A percentile compares a stretch with the other conserved stretches of the same genome.
phyloP scores from a whole-genome alignment of 805 yeast species.

The Candida pseudofarinosa region DNA sequence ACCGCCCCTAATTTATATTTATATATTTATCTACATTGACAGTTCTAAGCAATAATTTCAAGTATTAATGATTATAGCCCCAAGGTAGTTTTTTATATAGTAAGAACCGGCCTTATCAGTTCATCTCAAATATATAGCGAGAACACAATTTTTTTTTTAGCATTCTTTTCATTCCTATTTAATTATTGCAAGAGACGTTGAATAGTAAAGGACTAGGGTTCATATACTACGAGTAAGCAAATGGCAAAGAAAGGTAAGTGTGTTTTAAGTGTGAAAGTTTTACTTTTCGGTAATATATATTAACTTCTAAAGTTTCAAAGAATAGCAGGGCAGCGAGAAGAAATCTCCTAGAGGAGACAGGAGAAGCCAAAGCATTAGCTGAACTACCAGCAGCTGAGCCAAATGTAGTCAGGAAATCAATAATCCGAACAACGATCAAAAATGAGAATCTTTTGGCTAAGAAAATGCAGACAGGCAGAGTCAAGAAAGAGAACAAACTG shows the following conservation, averaged over 20 bases:
- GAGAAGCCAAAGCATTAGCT: conserved; percentile 46
- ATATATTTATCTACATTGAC: not conserved
- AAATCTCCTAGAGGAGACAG: conserved; percentile 44
- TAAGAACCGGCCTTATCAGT: no score
- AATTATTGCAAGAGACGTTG: no score
- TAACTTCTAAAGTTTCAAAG: conserved; percentile 63
- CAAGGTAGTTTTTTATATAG: no score
- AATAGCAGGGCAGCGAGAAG: conserved; percentile 78
- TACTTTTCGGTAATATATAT: no score
- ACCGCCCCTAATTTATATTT: not conserved
- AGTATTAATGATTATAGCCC: not conserved
- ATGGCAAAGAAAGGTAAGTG: conserved; percentile 43
- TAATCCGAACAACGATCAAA: conserved; percentile 63
- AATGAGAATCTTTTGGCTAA: conserved; percentile 59
- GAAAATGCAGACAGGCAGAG: conserved; percentile 44
- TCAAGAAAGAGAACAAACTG: conserved; percentile 29
- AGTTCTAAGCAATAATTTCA: not conserved
- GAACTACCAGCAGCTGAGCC: conserved; percentile 56
- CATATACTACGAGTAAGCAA: no score
- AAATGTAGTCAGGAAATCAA: conserved; percentile 57
- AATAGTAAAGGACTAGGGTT: no score
- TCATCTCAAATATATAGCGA: no score
- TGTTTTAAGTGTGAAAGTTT: no score
- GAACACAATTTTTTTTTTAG: no score
- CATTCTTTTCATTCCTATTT: no score